phyloP scores from a whole-genome alignment of 2,329 filamentous ascomycete genomes.

The Sporothrix pallida region DNA sequence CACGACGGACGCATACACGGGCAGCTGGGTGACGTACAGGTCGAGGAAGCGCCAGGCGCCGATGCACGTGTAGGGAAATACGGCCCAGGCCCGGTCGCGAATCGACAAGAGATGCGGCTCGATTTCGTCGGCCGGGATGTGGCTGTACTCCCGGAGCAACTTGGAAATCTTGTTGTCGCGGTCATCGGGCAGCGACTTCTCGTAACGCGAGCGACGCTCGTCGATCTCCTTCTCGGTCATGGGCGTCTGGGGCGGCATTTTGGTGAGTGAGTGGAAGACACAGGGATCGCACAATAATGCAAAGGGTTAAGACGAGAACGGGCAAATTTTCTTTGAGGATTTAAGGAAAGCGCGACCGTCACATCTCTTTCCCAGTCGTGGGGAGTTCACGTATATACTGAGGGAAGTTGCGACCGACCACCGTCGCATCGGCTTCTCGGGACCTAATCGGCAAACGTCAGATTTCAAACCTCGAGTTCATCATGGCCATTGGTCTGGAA shows the following conservation, averaged over 20 bases:
- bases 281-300: too few species aligned
- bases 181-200: slow-evolving; percentile 33
- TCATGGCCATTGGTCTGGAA: not conserved
- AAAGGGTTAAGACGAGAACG: too few species aligned
- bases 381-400: not conserved
- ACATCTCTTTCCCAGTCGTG: not conserved
- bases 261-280: not conserved
- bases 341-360: too few species aligned
- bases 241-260: slow-evolving; percentile 5
- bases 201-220: slow-evolving; percentile 27
- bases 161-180: slow-evolving; percentile 36
- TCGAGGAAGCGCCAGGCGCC: slow-evolving; percentile 50
- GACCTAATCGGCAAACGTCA: slow-evolving; percentile 19
- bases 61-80: slow-evolving; percentile 49
- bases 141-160: slow-evolving; percentile 40
- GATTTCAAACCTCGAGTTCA: not conserved
- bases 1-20: slow-evolving; percentile 44
- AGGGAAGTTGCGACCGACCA: slow-evolving; percentile 1
- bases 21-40: slow-evolving; percentile 45
- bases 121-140: slow-evolving; percentile 38
- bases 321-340: too few species aligned
- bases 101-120: slow-evolving; percentile 38
- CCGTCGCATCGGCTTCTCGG: slow-evolving; percentile 27
- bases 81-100: slow-evolving; percentile 45
- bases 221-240: slow-evolving; percentile 4